phyloP scores from a whole-genome alignment of 805 yeast species.

The Candida germanica region DNA sequence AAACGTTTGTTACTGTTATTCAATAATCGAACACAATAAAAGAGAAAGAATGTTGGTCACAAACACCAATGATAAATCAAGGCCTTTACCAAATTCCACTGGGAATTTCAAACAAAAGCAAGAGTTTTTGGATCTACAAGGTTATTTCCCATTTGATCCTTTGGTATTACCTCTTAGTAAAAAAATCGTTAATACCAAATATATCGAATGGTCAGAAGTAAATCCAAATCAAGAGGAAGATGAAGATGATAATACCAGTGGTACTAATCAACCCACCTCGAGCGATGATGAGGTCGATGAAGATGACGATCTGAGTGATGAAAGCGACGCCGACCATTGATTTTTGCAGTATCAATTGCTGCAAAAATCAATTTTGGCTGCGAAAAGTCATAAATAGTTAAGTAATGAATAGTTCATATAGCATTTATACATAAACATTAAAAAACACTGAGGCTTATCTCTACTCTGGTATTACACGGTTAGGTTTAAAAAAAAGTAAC shows the following conservation, averaged over 20 bases:
- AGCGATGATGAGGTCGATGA: conserved; percentile 12
- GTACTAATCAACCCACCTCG: conserved; percentile 18
- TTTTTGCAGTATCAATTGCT: too few relatives aligned
- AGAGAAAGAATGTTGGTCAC: conserved; percentile 57
- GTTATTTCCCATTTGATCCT: conserved; percentile 97
- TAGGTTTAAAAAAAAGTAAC: conserved; percentile 8
- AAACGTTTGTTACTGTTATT: conserved; percentile 88
- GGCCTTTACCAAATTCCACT: conserved; percentile 24
- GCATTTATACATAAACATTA: conserved; percentile 4
- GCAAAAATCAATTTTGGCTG: too few relatives aligned
- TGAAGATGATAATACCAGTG: conserved; percentile 38
- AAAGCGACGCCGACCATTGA: conserved; percentile 2
- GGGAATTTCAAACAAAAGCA: conserved; percentile 58
- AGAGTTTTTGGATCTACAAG: conserved; percentile 84
- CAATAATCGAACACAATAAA: conserved; percentile 87
- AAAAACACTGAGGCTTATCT: too few relatives aligned
- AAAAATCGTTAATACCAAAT: conserved; percentile 47
- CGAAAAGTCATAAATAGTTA: too few relatives aligned
- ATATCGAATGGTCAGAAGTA: conserved; percentile 70
- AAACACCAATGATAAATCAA: conserved; percentile 1
- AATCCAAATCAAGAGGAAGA: conserved; percentile 57
- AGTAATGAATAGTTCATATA: conserved; percentile 3
- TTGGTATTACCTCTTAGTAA: conserved; percentile 65
- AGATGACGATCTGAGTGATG: conserved; percentile 13
- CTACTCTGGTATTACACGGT: too few relatives aligned